Base-by-base conservation (phyloP, 2,329 filamentous ascomycete species). In the Phyllosticta citribraziliensis region DNA sequence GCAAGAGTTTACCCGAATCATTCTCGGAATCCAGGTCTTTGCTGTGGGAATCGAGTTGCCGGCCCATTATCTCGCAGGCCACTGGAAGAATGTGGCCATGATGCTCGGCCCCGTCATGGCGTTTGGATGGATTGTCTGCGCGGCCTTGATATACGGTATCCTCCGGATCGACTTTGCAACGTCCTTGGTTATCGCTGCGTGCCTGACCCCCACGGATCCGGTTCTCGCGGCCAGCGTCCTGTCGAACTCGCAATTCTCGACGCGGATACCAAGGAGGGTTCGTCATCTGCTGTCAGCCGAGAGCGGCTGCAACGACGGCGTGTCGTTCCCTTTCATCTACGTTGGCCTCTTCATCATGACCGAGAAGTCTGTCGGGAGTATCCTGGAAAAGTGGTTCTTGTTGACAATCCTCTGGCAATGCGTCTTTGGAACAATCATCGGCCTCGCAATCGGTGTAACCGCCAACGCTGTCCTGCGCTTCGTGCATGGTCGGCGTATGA, bases 391-490 rank as follows among this genome's bases (percentile, higher is more conserved):
- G 56, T 84, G 79, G 76, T 72, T 83, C 60, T 70, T 82, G 1
- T 74, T 81, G 62, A 82, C 81, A 0, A 69, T 83, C 3, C 73
- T 84, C 2, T 84, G 81, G 76, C 80, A 84, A 68, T 83, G 81
- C 66, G 63, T 70, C 0, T 69, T 82, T 6, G 81, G 82, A 3
- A 70, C 77, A 12, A 19, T 75, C 5, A 64, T 82, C 2, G 81
- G 82, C 0, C 65, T 82, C 0, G 59, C 75, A 2, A 73, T 84
- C 9, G 81, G 82, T 5, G 70, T 70, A 1, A 33, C 69, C 6
- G 79, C 79, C 66, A 83, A 83, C 66, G 69, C 70, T 55, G 65
- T 79, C 3, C 76, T 82, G 9, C 75, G 75, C 9, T 81, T 81
- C 68, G 77, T 77, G 19, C 73, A 80, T 56, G 63, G 61, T 0